Evolutionary conservation across 1,284 basidiomycete species (phyloP).

Genomic region (Moesziomyces globuligerus): DNA sequence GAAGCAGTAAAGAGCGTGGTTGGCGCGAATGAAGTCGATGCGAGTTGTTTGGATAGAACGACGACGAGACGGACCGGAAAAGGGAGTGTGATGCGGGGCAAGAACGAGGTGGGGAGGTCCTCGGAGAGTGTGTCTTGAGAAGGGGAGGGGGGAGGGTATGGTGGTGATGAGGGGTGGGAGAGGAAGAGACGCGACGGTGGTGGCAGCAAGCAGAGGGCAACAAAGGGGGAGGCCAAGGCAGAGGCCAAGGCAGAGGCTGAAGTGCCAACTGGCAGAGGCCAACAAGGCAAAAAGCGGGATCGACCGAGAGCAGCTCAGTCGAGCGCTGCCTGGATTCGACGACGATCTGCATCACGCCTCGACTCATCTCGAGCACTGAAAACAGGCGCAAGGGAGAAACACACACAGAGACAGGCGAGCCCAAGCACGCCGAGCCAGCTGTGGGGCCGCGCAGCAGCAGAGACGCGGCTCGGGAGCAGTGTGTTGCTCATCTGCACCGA

Average conservation of each 20-base stretch:
- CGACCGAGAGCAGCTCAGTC: background rate
- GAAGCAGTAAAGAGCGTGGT: slow-evolving; percentile 3
- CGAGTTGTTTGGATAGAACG: too few species aligned
- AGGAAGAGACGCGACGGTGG: background rate
- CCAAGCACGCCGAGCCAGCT: too few species aligned
- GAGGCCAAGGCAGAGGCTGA: background rate
- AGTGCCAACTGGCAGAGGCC: background rate
- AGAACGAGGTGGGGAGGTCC: too few species aligned
- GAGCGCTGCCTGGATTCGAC: background rate
- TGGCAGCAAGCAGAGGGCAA: background rate
- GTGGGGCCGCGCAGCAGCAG: too few species aligned
- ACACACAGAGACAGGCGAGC: too few species aligned
- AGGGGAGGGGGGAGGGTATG: background rate
- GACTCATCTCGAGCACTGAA: too few species aligned
- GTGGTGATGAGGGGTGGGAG: slow-evolving; percentile 1
- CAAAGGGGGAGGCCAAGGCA: background rate
- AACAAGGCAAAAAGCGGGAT: slow-evolving; percentile 7
- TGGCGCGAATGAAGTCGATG: background rate
- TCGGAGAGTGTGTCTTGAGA: too few species aligned
- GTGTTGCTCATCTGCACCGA: too few species aligned
- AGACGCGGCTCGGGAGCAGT: too few species aligned
- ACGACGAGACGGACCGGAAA: background rate
- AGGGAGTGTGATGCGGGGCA: background rate
- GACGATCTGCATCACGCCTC: slow-evolving; percentile 4
- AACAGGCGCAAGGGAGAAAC: too few species aligned